phyloP scores from a whole-genome alignment of 2,329 filamentous ascomycete species.

The Colletotrichum zoysiae region DNA sequence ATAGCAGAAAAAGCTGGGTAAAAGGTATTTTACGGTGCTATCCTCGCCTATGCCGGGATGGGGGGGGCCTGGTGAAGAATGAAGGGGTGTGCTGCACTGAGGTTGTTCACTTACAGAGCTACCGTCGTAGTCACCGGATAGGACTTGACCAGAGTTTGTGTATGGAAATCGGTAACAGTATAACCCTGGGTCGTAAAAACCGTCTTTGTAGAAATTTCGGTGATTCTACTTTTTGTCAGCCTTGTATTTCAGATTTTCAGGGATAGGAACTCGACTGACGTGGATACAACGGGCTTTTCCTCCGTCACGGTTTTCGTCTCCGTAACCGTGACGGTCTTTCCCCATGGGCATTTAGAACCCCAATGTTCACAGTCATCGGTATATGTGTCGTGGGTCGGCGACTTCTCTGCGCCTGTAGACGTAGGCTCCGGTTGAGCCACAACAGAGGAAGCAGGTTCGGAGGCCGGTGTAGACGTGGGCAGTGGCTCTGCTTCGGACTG shows the following conservation, averaged over 20 bases:
- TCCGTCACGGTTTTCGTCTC: conserved; percentile 15
- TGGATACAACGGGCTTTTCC: conserved; percentile 26
- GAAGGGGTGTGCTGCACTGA: not conserved
- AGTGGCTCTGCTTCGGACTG: not conserved
- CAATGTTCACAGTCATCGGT: conserved; percentile 36
- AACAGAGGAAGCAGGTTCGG: not conserved
- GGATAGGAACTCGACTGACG: not conserved
- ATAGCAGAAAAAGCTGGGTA: not conserved
- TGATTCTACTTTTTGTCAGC: conserved; percentile 17
- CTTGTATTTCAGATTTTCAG: too few relatives aligned
- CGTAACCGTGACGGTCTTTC: conserved; percentile 29
- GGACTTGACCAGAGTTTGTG: conserved; percentile 25
- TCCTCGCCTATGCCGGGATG: not conserved
- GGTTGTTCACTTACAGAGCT: conserved; percentile 28
- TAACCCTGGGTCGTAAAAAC: conserved; percentile 33
- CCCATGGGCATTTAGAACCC: conserved; percentile 38
- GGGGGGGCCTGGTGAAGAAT: not conserved
- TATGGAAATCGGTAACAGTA: conserved; percentile 36
- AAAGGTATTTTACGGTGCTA: not conserved
- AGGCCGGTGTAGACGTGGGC: conserved; percentile 1
- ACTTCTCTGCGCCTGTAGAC: conserved; percentile 1
- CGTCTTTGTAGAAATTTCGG: conserved; percentile 30
- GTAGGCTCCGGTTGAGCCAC: conserved; percentile 25
- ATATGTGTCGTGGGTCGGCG: conserved; percentile 23
- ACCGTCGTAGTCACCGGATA: conserved; percentile 42